Evolutionary conservation across 2,329 filamentous ascomycete genomes (phyloP), one percentile per base, ranked within the genome.

Genomic region (Colletotrichum caudatum): DNA sequence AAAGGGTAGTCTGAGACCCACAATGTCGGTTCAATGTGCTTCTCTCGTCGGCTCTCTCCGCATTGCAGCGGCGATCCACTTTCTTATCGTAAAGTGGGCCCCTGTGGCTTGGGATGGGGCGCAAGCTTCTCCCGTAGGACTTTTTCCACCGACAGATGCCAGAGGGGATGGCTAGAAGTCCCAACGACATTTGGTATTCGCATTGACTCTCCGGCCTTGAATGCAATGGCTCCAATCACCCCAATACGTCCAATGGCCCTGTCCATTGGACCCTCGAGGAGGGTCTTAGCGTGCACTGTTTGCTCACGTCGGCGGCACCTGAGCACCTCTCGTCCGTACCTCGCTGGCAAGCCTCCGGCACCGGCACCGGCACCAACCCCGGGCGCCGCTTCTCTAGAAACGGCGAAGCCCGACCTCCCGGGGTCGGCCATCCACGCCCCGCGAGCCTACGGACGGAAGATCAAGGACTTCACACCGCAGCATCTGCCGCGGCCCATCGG

Each of bases 401-500:
- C 82, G 71, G 80, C 82, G 70, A 79, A 82, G 76, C 79, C 77
- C 75, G 77, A 78, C 51, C 75, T 85, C 61, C 76, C 82, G 46
- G 84, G 84, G 20, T 81, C 85, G 7, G 81, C 90, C 48, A 88
- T 87, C 75, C 81, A 89, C 72, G 90, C 89, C 7, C 90, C 90
- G 14, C 84, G 89, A 73, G 84, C 85, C 37, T 90, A 90, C 75
- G 90, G 90, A 76, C 87, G 86, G 78, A 84, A 84, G 20, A 76
- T 86, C 37, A 81, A 86, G 2, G 78, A 84, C 39, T 92, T 91
- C 77, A 88, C 84, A 12, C 90, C 90, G 6, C 87, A 85, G 76
- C 87, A 86, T 23, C 82, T 93, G 53, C 82, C 85, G 50, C 90
- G 94, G 48, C 95, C 96, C 18, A 95, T 99, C 75, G 96, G 96